Base-by-base conservation (phyloP, 2,329 filamentous ascomycete genomes). In the Sarocladium brachiariae region DNA sequence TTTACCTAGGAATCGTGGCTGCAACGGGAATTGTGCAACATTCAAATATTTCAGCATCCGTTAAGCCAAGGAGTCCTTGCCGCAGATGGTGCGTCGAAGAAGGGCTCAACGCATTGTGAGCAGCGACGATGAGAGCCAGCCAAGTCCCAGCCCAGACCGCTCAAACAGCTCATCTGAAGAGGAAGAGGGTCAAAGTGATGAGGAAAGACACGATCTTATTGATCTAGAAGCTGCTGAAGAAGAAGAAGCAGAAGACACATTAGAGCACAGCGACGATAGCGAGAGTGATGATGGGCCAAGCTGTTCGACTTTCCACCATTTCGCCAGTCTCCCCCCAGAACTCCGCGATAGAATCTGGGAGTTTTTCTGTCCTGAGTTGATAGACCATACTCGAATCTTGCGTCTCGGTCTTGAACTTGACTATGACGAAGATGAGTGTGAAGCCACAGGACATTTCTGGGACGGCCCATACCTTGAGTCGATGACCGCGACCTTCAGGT, bases 311-410 rank as follows among this genome's bases (percentile, higher is more conserved):
- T 63, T 68, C 55, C 33, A 57, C 47, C 16, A 53, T 43, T 68
- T 65, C 50, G 50, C 53, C 30, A 48, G 54, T 21, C 59, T 70
- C 2, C 67, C 67, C 1, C 57, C 60, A 10, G 67, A 70, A 53
- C 54, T 70, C 14, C 62, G 66, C 47, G 51, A 57, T 19, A 61
- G 55, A 19, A 54, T 69, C 48, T 70, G 67, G 67, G 55, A 61
- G 33, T 47, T 56, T 16, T 65, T 63, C 50, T 67, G 66, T 33
- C 59, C 61, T 0, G 62, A 65, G 30, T 53, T 67, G 24, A 43
- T 19, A 10, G 31, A 38, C 13, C 54, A 60, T 6, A 10, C 16
- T 4, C 64, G 63, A 21, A 52, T 63, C 0, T 51, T 61, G 23
- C 41, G 30, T 9, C 3, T 52, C 7, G 24, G 35, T 11, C 19